These are phyloP conservation scores for Letharia lupina DNA, from an alignment of 495 filamentous ascomycete genomes.

Conservation along the genomic window DNA sequence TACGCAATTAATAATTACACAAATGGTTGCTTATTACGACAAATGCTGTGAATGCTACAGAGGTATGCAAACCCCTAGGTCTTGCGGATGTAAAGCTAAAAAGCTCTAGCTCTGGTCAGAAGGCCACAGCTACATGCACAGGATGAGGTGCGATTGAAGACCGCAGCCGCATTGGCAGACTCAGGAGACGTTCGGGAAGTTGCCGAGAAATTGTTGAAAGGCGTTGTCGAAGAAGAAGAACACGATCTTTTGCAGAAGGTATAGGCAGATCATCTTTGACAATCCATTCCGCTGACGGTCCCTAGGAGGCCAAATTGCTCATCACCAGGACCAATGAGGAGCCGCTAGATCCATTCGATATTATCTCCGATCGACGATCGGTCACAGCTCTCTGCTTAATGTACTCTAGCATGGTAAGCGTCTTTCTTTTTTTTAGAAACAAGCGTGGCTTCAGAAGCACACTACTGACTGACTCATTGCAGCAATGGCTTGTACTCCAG, in stretches of 20 bases:
- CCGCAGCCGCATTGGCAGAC: constrained; percentile 63
- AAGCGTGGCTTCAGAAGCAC: background rate
- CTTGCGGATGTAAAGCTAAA: constrained; percentile 1
- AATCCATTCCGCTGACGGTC: constrained; percentile 3
- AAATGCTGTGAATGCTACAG: constrained; percentile 88
- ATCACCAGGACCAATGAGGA: constrained; percentile 54
- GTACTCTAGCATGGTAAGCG: constrained; percentile 75
- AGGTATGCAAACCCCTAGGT: constrained; percentile 32
- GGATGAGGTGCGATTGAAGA: constrained; percentile 48
- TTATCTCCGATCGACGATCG: constrained; percentile 82
- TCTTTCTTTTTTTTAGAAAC: background rate
- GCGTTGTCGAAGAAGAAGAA: constrained; percentile 24
- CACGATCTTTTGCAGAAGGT: constrained; percentile 38
- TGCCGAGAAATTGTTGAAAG: constrained; percentile 54
- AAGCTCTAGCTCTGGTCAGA: constrained; percentile 19
- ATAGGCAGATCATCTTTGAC: constrained; percentile 7
- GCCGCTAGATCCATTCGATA: constrained; percentile 61
- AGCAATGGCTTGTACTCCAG: constrained; percentile 86
- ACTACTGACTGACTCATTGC: constrained; percentile 20
- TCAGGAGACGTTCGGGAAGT: constrained; percentile 58
- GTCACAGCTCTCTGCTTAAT: constrained; percentile 77
- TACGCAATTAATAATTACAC: constrained; percentile 76
- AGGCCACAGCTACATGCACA: constrained; percentile 29
- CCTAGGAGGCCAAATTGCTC: constrained; percentile 57
- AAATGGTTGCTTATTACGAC: constrained; percentile 85